Base-by-base conservation (phyloP, 2,329 filamentous ascomycete species). In the Cladophialophora carrionii region DNA sequence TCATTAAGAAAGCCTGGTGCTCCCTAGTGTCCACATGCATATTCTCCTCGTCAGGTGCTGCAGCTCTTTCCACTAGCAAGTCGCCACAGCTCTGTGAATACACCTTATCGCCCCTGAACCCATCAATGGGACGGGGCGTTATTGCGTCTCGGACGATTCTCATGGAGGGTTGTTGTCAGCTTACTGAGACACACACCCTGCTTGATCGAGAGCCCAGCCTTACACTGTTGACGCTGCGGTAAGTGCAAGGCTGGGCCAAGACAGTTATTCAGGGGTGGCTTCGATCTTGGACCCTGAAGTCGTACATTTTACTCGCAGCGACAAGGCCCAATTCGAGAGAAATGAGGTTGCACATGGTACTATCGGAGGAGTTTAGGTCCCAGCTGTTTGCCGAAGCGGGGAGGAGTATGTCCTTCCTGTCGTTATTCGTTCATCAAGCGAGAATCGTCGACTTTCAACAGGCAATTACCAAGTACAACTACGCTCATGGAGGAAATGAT, bases 81-180 rank as follows among this genome's bases (percentile, higher is more conserved):
- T 12, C 52, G 14, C 29, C 26, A 55, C 52, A 55, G 12, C 34
- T 34, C 52, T 55, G 29, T 4, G 52, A 55, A 37, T 55, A 55
- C n/a, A 17, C 52, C 29, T 34, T n/a, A 22, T 55, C 12, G 29
- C 52, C 52, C 3, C 52, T 55, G 52, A 57, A 57, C 54, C 54
- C 54, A 32, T 57, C 54, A 22, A 57, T 24, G 8, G 54, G 54
- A 20, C 37, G n/a, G 37, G 17, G 14, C 37, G n/a, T 2, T n/a
- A n/a, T 43, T 43, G 17, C n/a, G 14, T 7, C 5, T 8, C n/a
- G 17, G 2, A n/a, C 37, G n/a, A 43, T n/a, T n/a, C 8, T 8
- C 37, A 17, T n/a, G 14, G 37, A 43, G 14, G 5, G 17, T 2
- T 43, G 14, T 41, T 41, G 37, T 43, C 37, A 43, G 37, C 37